Evolutionary conservation across 345 rosid species (phyloP).

Genomic region (Gossypium ekmanianum): DNA sequence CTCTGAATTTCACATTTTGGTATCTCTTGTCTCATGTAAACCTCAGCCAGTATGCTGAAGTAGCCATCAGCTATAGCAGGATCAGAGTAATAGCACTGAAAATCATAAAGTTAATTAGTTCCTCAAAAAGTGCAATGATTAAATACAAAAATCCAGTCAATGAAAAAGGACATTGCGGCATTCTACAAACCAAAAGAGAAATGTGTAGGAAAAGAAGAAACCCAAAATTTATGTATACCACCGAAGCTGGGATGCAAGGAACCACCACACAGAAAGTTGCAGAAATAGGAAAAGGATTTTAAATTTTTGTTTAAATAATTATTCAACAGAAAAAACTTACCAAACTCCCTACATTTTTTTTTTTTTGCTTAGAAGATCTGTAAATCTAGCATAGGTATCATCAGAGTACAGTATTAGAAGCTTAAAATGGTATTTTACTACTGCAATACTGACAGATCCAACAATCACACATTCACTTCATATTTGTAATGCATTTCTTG

Average conservation of each 20-base stretch:
- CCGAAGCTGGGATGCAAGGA: not conserved
- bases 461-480: not conserved
- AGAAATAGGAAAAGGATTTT: not conserved
- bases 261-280: not conserved
- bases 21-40: constrained; percentile 96
- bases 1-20: constrained; percentile 97
- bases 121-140: not conserved
- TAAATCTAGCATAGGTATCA: not conserved
- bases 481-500: not conserved
- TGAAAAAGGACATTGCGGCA: not conserved
- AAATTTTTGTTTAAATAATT: not conserved
- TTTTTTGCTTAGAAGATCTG: not conserved
- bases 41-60: constrained; percentile 98
- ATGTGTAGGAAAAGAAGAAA: not conserved
- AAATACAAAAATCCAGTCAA: not conserved
- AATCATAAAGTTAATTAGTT: constrained; percentile 20
- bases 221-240: not conserved
- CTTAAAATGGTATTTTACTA: not conserved
- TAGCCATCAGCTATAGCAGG: constrained; percentile 95
- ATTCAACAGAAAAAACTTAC: not conserved
- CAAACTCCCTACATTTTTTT: not conserved
- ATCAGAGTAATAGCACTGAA: constrained; percentile 93
- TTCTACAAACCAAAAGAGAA: not conserved
- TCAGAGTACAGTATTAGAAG: not conserved
- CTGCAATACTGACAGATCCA: not conserved